These are phyloP conservation scores for Penicillium sclerotigenum DNA, from an alignment of 2,329 filamentous ascomycete species.

Conservation along the genomic window DNA sequence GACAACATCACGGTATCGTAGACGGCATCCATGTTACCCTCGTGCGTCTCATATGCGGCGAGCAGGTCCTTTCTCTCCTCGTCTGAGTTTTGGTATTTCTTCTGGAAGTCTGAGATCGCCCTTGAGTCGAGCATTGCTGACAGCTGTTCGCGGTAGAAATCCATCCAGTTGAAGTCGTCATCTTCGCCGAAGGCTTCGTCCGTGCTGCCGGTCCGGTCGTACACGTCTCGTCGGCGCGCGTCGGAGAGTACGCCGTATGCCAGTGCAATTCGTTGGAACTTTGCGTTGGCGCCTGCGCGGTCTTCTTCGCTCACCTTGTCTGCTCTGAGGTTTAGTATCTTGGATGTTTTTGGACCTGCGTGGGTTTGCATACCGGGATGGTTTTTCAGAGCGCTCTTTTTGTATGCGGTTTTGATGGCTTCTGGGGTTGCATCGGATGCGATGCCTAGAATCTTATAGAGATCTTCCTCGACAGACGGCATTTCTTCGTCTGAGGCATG, in stretches of 20 bases:
- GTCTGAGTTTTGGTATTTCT: constrained; percentile 77
- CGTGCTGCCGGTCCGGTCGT: constrained; percentile 87
- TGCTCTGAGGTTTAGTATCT: constrained; percentile 34
- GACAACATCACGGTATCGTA: constrained; percentile 87
- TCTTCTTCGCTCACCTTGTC: constrained; percentile 72
- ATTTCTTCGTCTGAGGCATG: constrained; percentile 50
- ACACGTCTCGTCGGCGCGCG: constrained; percentile 72
- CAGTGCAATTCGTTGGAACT: constrained; percentile 88
- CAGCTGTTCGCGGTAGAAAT: constrained; percentile 85
- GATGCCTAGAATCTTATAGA: constrained; percentile 76
- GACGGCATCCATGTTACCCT: constrained; percentile 73
- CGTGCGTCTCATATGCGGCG: constrained; percentile 65
- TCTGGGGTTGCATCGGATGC: constrained; percentile 68
- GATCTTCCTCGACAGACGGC: constrained; percentile 41
- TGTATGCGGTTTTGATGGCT: constrained; percentile 86
- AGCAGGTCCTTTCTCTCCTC: constrained; percentile 81
- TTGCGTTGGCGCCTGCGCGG: constrained; percentile 70
- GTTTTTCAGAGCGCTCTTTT: constrained; percentile 80
- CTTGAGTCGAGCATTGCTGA: constrained; percentile 70
- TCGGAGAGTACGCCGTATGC: constrained; percentile 93
- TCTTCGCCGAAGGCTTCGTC: constrained; percentile 71
- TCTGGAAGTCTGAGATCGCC: constrained; percentile 71
- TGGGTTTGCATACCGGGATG: constrained; percentile 65
- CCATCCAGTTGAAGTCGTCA: constrained; percentile 81
- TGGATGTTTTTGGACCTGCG: constrained; percentile 7